Evolutionary conservation across 2,329 filamentous ascomycete species (phyloP), one percentile per base, ranked within the genome.

Genomic region (Fusarium sp.): DNA sequence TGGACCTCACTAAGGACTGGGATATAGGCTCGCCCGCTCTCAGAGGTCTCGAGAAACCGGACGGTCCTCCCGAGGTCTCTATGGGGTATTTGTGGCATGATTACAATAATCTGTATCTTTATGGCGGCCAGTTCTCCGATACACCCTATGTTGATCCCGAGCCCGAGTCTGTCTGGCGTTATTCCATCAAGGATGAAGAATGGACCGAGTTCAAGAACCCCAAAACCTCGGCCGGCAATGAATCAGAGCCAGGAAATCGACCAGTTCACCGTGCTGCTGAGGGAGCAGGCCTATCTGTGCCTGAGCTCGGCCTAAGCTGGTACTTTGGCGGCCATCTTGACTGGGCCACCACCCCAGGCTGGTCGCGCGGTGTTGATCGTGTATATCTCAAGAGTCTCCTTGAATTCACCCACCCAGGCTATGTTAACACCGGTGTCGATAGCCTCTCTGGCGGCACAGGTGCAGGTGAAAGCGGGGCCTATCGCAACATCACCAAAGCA

Each of bases 261-360:
- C 82, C 87, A 2, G 86, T 95, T 6, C 90, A 94, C 78, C 86
- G 93, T 51, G 88, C 92, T 5, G 92, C 92, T 3, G 93, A 95
- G 79, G 93, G 93, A 12, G 92, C 93, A 17, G 92, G 92, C 1
- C 82, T 93, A 20, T 92, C 90, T 35, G 90, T 95, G 1, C 89
- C 92, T 1, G 89, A 91, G 61, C 82, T 94, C 2, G 92, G 92
- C 0, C 83, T 92, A 53, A 93, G 91, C 38, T 95, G 90, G 86
- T 95, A 94, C 80, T 95, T 95, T 81, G 93, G 92, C 32, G 93
- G 93, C 0, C 93, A 95, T 80, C 83, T 93, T 11, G 93, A 95
- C 79, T 79, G 82, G 78, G 83, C 82, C 17, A 89, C 87, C 9
- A 91, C 86, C 1, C 82, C 80, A 2, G 92, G 90, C 18, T 95